Base-by-base conservation (phyloP, 306 rosid species). In the Cucumis cinereus region DNA sequence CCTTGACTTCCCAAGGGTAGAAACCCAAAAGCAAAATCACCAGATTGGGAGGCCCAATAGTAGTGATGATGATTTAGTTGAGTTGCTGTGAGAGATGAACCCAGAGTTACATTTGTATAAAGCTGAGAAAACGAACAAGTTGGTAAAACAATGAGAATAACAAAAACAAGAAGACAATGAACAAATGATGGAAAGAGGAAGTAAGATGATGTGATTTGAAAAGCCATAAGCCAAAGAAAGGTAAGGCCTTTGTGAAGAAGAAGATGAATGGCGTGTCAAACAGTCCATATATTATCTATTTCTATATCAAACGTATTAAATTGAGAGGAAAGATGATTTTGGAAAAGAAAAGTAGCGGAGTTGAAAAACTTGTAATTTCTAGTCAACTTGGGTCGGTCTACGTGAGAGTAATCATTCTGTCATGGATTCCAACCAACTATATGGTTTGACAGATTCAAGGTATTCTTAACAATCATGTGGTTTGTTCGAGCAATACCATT, bases 11-110 rank as follows among this genome's bases (percentile, higher is more conserved):
- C 47, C 16, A 77, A 50, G 6, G 73, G n/a, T 28, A 8, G 77
- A 55, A 88, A 88, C n/a, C 88, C 90, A 26, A 88, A 72, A n/a
- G 88, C 84, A 76, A 84, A 88, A 3, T 84, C 89, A 16, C 85
- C 83, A 2, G 81, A 79, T 52, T 82, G 82, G 0, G 88, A 86
- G 35, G 17, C 2, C 87, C 82, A 82, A 13, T n/a, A 77, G 43
- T 1, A 10, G 16, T 19, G 4, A 17, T 49, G 14, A 4, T 13
- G 4, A 30, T 30, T 30, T 30, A 30, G 57, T 53, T 19, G 4
- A 19, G 23, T 53, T 53, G 64, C 64, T 0, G 64, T 59, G 36
- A 59, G 72, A 64, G 49, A 33, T 35, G 72, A 64, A 0, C 83
- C 82, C 20, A 76, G 24, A 15, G 78, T 20, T 16, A 77, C 54